Percentiles rank a stretch among this genome's conserved stretches.
These are phyloP conservation scores for Digitaria exilis DNA, from an alignment of 202 grass and related monocot genomes.

Conservation along the genomic window DNA sequence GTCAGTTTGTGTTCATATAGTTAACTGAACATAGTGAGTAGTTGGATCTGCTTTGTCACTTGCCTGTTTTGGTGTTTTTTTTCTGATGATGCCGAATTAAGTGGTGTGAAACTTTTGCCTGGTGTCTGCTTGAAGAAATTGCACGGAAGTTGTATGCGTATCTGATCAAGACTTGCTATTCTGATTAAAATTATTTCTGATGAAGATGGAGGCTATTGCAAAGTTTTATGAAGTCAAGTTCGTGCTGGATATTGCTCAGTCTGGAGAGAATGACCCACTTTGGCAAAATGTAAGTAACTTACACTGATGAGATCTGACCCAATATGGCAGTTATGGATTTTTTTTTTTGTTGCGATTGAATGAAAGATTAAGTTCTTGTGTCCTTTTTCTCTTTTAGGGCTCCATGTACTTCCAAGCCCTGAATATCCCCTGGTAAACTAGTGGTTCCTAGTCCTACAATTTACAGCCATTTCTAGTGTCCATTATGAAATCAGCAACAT, in stretches of 20 bases:
- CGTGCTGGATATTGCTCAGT: constrained; percentile 64
- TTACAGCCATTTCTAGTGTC: neutral
- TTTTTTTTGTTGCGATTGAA: neutral
- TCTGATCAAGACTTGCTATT: neutral
- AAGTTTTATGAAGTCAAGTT: constrained; percentile 67
- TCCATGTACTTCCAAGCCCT: constrained; percentile 56
- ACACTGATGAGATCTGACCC: neutral
- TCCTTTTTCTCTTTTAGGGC: constrained; percentile 50
- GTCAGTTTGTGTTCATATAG: neutral
- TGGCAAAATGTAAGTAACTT: constrained; percentile 61
- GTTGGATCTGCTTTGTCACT: neutral
- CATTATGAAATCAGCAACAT: neutral
- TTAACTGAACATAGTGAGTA: neutral
- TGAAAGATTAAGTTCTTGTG: neutral
- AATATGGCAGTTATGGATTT: neutral
- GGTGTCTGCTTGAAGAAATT: neutral
- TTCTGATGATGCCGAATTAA: neutral
- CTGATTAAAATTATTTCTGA: constrained; percentile 14
- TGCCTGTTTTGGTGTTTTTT: neutral
- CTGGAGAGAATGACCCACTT: constrained; percentile 61
- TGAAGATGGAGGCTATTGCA: constrained; percentile 73
- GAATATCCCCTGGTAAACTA: constrained; percentile 73
- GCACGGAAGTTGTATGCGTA: neutral
- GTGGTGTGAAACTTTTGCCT: neutral
- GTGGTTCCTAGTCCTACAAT: constrained; percentile 10